Percentiles rank a stretch among this genome's conserved stretches.
phyloP scores from a whole-genome alignment of 2,329 filamentous ascomycete genomes.

The Dendryphion nanum region DNA sequence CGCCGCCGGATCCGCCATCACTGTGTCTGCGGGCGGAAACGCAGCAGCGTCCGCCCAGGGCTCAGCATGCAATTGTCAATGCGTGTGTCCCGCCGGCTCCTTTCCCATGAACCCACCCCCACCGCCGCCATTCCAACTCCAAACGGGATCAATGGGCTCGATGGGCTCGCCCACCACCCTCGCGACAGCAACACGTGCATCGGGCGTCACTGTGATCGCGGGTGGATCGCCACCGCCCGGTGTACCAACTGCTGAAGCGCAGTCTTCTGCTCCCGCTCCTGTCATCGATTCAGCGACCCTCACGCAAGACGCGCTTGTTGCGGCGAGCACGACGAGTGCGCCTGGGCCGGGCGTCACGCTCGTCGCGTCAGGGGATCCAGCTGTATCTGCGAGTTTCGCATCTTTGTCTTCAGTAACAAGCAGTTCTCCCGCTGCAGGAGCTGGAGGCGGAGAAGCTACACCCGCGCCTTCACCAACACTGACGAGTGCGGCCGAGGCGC shows the following conservation, averaged over 20 bases:
- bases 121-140: constrained; percentile 27
- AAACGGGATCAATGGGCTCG: constrained; percentile 10
- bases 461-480: neutral
- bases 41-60: constrained; percentile 10
- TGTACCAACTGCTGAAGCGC: constrained; percentile 7
- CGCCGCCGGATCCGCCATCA: constrained; percentile 13
- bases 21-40: neutral
- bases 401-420: too few relatives aligned
- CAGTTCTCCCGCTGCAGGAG: constrained; percentile 1
- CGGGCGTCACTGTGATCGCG: constrained; percentile 20
- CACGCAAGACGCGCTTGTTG: constrained; percentile 16
- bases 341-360: constrained; percentile 17
- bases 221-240: constrained; percentile 14
- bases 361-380: constrained; percentile 12
- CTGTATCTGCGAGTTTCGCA: too few relatives aligned
- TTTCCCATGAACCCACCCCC: constrained; percentile 31
- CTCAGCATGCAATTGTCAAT: constrained; percentile 28
- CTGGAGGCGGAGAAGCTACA: neutral
- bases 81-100: constrained; percentile 25
- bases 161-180: constrained; percentile 5
- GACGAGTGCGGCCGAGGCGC: constrained; percentile 1
- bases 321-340: constrained; percentile 13
- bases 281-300: constrained; percentile 24
- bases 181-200: constrained; percentile 14
- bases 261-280: constrained; percentile 10